Evolutionary conservation across 129 eudicot genomes (phyloP).

Genomic region (Artemisia tridentata): DNA sequence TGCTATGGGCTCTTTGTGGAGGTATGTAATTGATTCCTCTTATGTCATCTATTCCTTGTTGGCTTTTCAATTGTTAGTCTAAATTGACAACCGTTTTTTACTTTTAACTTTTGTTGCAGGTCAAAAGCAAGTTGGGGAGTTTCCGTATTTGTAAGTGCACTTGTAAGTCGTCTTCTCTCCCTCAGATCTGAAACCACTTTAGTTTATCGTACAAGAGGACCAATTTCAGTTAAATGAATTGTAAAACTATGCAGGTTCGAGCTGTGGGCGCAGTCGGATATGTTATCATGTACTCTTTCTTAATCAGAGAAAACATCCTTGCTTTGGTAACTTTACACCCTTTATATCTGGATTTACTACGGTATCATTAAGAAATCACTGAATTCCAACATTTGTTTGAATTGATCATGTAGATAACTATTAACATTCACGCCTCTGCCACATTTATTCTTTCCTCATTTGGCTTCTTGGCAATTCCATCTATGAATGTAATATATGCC

Average conservation of each 20-base stretch:
- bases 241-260: constrained; percentile 57
- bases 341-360: not conserved
- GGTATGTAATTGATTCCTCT: constrained; percentile 39
- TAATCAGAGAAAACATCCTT: constrained; percentile 92
- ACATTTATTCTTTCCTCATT: constrained; percentile 61
- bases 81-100: not conserved
- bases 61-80: not conserved
- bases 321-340: constrained; percentile 56
- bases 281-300: constrained; percentile 75
- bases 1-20: constrained; percentile 92
- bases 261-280: constrained; percentile 77
- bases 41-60: not conserved
- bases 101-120: constrained; percentile 33
- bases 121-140: constrained; percentile 68
- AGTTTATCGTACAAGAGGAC: not conserved
- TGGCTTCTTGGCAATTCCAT: constrained; percentile 67
- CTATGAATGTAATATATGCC: constrained; percentile 70
- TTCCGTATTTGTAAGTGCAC: constrained; percentile 64
- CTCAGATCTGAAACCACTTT: not conserved
- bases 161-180: constrained; percentile 46
- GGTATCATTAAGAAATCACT: not conserved
- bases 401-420: constrained; percentile 57
- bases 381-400: constrained; percentile 2
- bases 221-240: constrained; percentile 5
- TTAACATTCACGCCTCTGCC: constrained; percentile 82